Conservation (phyloP, 768 basidiomycete genomes). For the Suillus subaureus region DNA sequence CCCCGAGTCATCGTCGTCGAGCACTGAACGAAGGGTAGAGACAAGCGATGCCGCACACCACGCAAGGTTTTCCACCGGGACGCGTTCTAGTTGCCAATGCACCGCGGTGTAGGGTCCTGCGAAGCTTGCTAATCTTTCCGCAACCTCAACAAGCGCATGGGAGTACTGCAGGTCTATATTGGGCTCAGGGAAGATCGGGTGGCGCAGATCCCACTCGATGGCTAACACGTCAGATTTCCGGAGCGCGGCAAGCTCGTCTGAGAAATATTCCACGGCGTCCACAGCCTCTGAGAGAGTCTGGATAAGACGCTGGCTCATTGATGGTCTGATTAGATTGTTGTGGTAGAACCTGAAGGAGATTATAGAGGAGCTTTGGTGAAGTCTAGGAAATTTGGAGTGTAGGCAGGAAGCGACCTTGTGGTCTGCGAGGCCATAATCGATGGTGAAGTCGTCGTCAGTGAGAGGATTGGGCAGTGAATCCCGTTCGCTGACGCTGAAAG, state of each 20-base stretch:
- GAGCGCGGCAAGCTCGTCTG: conserved; percentile 21
- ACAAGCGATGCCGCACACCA: conserved; percentile 55
- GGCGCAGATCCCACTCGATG: conserved; percentile 54
- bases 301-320: conserved; percentile 19
- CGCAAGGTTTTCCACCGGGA: conserved; percentile 41
- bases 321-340: neutral
- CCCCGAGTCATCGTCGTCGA: conserved; percentile 32
- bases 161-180: conserved; percentile 45
- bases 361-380: conserved; percentile 11
- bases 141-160: conserved; percentile 42
- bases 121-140: conserved; percentile 36
- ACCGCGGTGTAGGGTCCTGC: conserved; percentile 47
- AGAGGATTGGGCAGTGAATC: neutral
- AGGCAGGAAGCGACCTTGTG: conserved; percentile 25
- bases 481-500: conserved; percentile 25
- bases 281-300: conserved; percentile 19
- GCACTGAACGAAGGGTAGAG: conserved; percentile 39
- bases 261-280: conserved; percentile 10
- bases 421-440: conserved; percentile 10
- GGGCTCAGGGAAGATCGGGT: conserved; percentile 41
- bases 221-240: conserved; percentile 46
- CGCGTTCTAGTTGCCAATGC: conserved; percentile 61
- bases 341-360: conserved; percentile 12
- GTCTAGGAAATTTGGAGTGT: conserved; percentile 17
- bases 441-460: neutral